Base-by-base conservation (phyloP, 108 stramenopile species). In the Nitzschia palea region DNA sequence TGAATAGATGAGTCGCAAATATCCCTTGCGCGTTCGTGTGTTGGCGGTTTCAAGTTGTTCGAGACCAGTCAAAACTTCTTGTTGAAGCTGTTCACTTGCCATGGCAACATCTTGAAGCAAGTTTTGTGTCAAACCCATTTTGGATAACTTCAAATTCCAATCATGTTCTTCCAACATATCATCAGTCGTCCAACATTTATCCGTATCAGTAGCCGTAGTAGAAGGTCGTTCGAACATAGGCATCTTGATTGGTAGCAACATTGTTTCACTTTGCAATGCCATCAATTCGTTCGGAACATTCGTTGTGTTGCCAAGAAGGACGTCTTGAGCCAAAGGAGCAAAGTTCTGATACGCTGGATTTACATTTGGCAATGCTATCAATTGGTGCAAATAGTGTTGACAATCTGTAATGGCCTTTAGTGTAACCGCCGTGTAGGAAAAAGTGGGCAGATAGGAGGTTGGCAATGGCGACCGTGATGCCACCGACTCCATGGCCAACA, bases 21-120 rank as follows among this genome's bases (percentile, higher is more conserved):
- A 42, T 56, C 26, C 18, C 23, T 57, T 68, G 33, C 48, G 63
- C 23, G 48, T 51, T n/a, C 62, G 53, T 5, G 28, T 27, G 22
- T 34, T 22, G 5, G 15, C 23, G 10, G 27, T 10, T 4, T 66
- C 44, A 68, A 10, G 17, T 44, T 29, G 0, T 57, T n/a, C 51
- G 44, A 54, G 34, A 20, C 52, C 74, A 20, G 55, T 62, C 22
- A 40, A 50, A 25, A 55, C 15, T 2, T 26, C 44, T 18, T 44
- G 23, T 2, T n/a, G 17, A 28, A 61, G 54, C 10, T 33, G 5
- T 20, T 55, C 42, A 4, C 69, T 55, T 4, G 76, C 79, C 8
- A 14, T 17, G 4, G 67, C 76, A 37, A 80, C 51, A 53, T 86
- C 85, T 17, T 62, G 29, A 22, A 86, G 53, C 18, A 86, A 71